Evolutionary conservation across 1,284 basidiomycete species (phyloP).

Genomic region (Sanghuangporus sanghuang): DNA sequence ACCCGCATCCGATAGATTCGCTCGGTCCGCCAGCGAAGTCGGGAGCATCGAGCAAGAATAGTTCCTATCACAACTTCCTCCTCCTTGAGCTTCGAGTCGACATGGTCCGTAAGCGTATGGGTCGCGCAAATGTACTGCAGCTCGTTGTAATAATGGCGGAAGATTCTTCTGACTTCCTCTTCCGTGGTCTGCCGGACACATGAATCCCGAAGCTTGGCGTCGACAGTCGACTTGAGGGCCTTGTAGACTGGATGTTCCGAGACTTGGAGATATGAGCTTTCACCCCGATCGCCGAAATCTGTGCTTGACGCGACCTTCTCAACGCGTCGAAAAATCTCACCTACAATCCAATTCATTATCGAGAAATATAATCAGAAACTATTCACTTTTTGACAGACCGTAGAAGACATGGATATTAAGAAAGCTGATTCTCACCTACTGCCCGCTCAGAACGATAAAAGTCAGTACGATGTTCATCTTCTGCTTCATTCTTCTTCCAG

Average conservation of each 20-base stretch:
- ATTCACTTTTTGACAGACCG: background rate
- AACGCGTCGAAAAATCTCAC: constrained; percentile 57
- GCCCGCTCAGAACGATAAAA: constrained; percentile 68
- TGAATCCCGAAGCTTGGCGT: constrained; percentile 2
- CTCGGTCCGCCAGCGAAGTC: constrained; percentile 53
- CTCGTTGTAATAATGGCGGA: constrained; percentile 54
- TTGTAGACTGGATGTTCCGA: constrained; percentile 1
- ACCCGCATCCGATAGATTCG: constrained; percentile 59
- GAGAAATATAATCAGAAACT: background rate
- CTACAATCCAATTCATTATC: background rate
- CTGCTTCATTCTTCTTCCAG: constrained; percentile 67
- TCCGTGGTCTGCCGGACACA: constrained; percentile 14
- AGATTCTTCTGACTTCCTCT: constrained; percentile 35
- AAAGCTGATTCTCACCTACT: constrained; percentile 37
- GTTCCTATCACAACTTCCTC: constrained; percentile 71
- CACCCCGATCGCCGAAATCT: background rate
- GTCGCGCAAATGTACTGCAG: constrained; percentile 64
- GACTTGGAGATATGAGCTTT: background rate
- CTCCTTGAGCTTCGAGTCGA: constrained; percentile 54
- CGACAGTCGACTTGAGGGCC: background rate
- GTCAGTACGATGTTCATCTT: constrained; percentile 49
- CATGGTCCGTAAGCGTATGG: constrained; percentile 56
- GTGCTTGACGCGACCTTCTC: constrained; percentile 26
- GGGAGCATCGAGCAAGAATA: constrained; percentile 61
- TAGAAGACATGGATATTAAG: background rate